Percentiles rank a stretch among this genome's conserved stretches.
These are phyloP conservation scores for Suillus discolor DNA, from an alignment of 768 basidiomycete genomes.

Conservation along the genomic window DNA sequence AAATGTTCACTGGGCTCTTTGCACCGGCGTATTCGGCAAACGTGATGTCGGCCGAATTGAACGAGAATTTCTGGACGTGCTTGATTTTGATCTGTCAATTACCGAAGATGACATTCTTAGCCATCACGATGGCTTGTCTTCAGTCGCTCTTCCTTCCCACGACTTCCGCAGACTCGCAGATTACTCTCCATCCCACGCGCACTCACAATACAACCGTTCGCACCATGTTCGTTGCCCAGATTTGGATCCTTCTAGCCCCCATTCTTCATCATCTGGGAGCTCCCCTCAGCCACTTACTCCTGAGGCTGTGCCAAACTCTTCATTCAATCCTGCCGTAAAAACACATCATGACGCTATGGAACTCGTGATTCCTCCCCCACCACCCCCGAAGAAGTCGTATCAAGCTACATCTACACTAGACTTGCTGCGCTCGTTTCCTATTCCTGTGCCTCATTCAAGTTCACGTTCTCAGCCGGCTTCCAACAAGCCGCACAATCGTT, in stretches of 20 bases:
- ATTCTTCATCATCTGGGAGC: constrained; percentile 39
- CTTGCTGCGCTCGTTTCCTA: constrained; percentile 49
- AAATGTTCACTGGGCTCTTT: constrained; percentile 90
- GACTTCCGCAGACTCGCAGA: constrained; percentile 28
- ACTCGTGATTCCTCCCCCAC: constrained; percentile 28
- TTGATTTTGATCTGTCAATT: constrained; percentile 73
- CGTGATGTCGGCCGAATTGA: constrained; percentile 81
- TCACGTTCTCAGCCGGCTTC: constrained; percentile 19
- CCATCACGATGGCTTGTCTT: constrained; percentile 40
- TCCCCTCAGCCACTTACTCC: constrained; percentile 37
- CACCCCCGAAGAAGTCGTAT: constrained; percentile 27
- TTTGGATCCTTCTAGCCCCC: constrained; percentile 44
- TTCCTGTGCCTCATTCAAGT: constrained; percentile 38
- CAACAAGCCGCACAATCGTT: constrained; percentile 28
- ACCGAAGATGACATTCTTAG: constrained; percentile 63
- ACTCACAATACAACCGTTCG: constrained; percentile 20
- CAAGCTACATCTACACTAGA: constrained; percentile 39
- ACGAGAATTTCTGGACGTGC: constrained; percentile 79
- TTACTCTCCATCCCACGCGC: constrained; percentile 18
- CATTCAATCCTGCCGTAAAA: constrained; percentile 23
- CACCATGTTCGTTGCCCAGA: constrained; percentile 39
- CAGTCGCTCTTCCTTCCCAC: constrained; percentile 29
- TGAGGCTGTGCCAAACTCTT: constrained; percentile 24
- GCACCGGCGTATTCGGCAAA: constrained; percentile 81
- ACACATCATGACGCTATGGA: constrained; percentile 30